These are phyloP conservation scores for Phialemonium atrogriseum DNA, from an alignment of 2,329 filamentous ascomycete species.

Conservation along the genomic window DNA sequence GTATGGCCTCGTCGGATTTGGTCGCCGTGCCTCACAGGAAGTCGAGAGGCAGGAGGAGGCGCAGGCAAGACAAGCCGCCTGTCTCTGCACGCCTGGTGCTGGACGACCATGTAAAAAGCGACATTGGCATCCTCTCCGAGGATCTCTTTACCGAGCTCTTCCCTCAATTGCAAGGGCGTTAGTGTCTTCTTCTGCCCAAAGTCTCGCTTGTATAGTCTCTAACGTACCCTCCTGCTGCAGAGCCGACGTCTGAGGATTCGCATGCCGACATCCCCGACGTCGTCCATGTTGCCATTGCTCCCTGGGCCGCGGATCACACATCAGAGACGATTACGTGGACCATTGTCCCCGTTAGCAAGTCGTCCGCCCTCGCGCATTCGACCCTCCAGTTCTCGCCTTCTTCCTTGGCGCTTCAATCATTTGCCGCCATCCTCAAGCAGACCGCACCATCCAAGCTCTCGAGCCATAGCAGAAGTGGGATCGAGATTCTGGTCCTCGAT, in stretches of 20 bases:
- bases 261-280: conserved; percentile 27
- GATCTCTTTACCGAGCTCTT: conserved; percentile 80
- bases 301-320: conserved; percentile 55
- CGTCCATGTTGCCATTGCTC: conserved; percentile 63
- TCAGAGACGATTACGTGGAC: conserved; percentile 69
- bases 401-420: conserved; percentile 68
- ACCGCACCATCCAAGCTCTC: conserved; percentile 68
- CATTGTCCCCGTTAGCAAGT: conserved; percentile 65
- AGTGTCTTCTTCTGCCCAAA: conserved; percentile 21
- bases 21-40: conserved; percentile 18
- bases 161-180: conserved; percentile 48
- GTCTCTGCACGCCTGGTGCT: conserved; percentile 74
- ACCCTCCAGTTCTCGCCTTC: conserved; percentile 72
- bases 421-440: conserved; percentile 64
- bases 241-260: conserved; percentile 20
- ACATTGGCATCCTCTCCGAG: conserved; percentile 78
- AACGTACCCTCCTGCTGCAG: conserved; percentile 4
- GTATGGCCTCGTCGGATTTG: conserved; percentile 18
- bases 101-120: conserved; percentile 76
- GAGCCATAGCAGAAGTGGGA: conserved; percentile 63
- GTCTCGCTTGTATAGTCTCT: conserved; percentile 11
- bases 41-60: conserved; percentile 36
- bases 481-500: conserved; percentile 78
- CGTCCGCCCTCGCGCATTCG: conserved; percentile 59
- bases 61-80: conserved; percentile 62